A percentile compares a stretch with the other conserved stretches of the same genome.
These are phyloP conservation scores for Solanum medicagineum DNA, from an alignment of 257 asterid genomes.

Conservation along the genomic window DNA sequence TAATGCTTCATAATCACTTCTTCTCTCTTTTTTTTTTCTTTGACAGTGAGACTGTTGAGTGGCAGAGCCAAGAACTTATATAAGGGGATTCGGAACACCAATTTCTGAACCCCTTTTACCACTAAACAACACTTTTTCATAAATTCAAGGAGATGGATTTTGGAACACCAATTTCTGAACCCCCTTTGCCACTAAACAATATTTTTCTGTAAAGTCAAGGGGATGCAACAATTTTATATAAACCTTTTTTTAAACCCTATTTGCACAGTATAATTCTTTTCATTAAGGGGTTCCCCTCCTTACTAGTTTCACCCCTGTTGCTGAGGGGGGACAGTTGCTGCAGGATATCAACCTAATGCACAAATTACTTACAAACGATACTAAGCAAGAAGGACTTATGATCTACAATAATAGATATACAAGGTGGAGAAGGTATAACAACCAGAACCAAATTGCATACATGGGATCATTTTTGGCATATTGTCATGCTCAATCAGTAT, in stretches of 20 bases:
- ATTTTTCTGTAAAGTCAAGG: not conserved
- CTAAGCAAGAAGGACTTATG: not conserved
- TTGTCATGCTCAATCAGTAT: not conserved
- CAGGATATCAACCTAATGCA: not conserved
- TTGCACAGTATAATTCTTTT: not conserved
- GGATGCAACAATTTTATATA: not conserved
- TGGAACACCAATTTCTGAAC: not conserved
- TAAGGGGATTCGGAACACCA: not conserved
- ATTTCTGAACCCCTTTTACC: not conserved
- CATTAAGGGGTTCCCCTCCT: not conserved
- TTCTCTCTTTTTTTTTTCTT: not conserved
- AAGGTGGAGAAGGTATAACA: not conserved
- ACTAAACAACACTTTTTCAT: not conserved
- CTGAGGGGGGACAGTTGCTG: not conserved
- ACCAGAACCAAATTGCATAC: not conserved
- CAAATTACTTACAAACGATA: not conserved
- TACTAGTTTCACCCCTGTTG: not conserved
- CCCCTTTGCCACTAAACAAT: not conserved
- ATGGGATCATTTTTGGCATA: not conserved
- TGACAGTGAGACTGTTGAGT: not conserved
- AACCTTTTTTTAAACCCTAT: not conserved
- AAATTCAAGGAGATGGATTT: not conserved
- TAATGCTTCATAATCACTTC: not conserved
- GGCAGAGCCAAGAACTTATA: not conserved
- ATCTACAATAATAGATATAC: not conserved